These are phyloP conservation scores for Stephania yunnanensis DNA, from an alignment of 164 flowering plant species.

Conservation along the genomic window DNA sequence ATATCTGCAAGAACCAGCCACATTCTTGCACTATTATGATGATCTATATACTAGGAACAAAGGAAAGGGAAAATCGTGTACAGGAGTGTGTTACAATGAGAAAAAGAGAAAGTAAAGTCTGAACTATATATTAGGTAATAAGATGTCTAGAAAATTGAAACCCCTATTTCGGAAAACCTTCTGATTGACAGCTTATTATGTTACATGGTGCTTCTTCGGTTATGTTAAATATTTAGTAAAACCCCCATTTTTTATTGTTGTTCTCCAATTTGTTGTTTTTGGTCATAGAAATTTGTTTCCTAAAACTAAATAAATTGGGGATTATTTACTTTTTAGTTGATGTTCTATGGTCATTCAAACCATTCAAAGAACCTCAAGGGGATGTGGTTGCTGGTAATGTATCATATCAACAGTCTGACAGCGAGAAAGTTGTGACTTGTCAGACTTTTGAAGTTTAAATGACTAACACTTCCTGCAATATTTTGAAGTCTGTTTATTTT, in stretches of 20 bases:
- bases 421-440: neutral
- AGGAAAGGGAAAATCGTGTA: neutral
- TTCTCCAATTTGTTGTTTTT: too few relatives aligned
- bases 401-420: neutral
- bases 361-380: neutral
- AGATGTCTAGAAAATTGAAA: neutral
- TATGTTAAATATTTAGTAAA: too few relatives aligned
- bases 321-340: too few relatives aligned
- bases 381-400: neutral
- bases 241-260: too few relatives aligned
- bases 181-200: too few relatives aligned
- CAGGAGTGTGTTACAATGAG: neutral
- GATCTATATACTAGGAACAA: neutral
- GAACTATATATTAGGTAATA: neutral
- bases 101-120: neutral
- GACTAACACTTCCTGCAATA: neutral
- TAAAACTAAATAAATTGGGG: too few relatives aligned
- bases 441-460: neutral
- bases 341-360: neutral
- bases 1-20: neutral
- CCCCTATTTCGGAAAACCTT: neutral
- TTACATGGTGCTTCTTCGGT: too few relatives aligned
- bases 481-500: neutral
- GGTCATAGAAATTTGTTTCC: too few relatives aligned
- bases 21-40: neutral